Conservation (phyloP, 306 rosid genomes). For the Quercus wislizeni region DNA sequence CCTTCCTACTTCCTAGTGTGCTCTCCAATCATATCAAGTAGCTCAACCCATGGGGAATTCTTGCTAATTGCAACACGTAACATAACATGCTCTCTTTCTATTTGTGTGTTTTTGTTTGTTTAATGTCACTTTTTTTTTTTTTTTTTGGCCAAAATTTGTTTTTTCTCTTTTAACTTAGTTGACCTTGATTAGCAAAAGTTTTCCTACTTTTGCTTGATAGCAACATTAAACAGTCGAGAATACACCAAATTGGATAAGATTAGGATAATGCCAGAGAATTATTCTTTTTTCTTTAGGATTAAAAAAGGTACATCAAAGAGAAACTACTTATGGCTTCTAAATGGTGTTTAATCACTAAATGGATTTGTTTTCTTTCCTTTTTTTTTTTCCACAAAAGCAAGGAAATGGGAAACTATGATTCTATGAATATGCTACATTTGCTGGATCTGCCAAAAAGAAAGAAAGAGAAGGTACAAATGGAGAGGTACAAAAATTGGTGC, state of each 20-base stretch:
- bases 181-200: not conserved
- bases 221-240: slow-evolving; percentile 2
- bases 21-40: slow-evolving; percentile 1
- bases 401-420: not conserved
- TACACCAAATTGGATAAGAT: not conserved
- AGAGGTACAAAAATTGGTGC: no score
- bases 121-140: no score
- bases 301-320: not conserved
- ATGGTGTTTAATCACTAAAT: not conserved
- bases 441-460: no score
- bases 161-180: not conserved
- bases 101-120: not conserved
- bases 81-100: slow-evolving; percentile 14
- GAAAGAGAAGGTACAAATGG: no score
- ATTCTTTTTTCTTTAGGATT: slow-evolving; percentile 10
- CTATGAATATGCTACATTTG: not conserved
- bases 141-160: no score
- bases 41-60: slow-evolving; percentile 15
- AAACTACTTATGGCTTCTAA: no score
- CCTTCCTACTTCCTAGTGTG: slow-evolving; percentile 8
- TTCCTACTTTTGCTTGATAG: slow-evolving; percentile 7
- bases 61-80: slow-evolving; percentile 35
- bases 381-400: not conserved
- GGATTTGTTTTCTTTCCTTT: not conserved
- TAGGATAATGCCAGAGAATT: slow-evolving; percentile 15